Base-by-base conservation (phyloP, 2,329 filamentous ascomycete species). In the Capronia americana region DNA sequence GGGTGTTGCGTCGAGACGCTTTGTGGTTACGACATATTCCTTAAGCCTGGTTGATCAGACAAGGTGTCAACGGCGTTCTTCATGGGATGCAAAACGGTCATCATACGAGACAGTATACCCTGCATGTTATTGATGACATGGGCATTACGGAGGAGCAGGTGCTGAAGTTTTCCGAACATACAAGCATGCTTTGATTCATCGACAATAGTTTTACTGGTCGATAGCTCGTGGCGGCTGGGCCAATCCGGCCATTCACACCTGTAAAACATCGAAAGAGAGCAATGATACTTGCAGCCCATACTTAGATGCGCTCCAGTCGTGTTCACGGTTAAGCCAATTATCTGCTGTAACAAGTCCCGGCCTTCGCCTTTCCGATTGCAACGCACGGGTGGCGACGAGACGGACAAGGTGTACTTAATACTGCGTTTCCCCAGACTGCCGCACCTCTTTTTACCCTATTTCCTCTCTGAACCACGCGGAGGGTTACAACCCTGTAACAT, bases 141-240 rank as follows among this genome's bases (percentile, higher is more conserved):
- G 64, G 65, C 68, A 70, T 70, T 62, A 54, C 64, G 64, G 53
- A 38, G 57, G 66, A 51, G 62, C 53, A 64, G 48, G 55, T 32
- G 30, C 44, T 46, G 51, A 34, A 66, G 51, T 50, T 57, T 26
- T 34, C 44, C 44, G n/a, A 32, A 53, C 60, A 63, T 67, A 67
- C 63, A 57, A 67, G 46, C 46, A 28, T 57, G 58, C 54, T 46
- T 61, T 38, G 58, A 54, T 51, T 28, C 48, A 41, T 51, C 51
- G 20, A 26, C 58, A 17, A 54, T n/a, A 23, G 58, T 41, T 51
- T 38, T 61, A 61, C 46, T 61, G 48, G 58, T 53, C 32, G 30
- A 53, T 30, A 61, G 30, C 58, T 55, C 30, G 20, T 30, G 30
- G 30, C 7, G 32, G 58, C 30, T 54, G 58, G 48, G 12, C 48